These are phyloP conservation scores for Erigeron philadelphicus DNA, from an alignment of 140 eudicot genomes.

Conservation along the genomic window DNA sequence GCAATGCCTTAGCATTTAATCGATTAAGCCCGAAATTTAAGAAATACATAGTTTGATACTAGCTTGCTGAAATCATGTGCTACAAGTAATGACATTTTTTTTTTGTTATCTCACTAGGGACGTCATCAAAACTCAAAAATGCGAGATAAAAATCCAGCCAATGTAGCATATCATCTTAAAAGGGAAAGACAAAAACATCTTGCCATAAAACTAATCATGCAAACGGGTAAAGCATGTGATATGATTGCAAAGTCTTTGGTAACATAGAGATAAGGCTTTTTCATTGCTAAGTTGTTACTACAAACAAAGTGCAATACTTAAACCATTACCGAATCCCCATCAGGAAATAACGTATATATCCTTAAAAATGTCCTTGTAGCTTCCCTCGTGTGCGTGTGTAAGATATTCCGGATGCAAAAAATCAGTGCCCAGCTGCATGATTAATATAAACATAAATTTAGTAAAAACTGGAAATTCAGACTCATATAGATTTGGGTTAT, in stretches of 20 bases:
- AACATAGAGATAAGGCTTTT: background rate
- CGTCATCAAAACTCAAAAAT: no score
- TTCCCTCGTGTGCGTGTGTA: slow-evolving; percentile 12
- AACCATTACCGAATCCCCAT: background rate
- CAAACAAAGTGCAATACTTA: background rate
- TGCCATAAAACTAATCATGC: background rate
- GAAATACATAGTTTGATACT: no score
- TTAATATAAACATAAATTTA: background rate
- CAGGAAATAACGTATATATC: background rate
- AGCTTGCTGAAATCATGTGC: no score
- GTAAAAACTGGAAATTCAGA: background rate
- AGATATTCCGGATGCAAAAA: background rate
- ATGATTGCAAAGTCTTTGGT: background rate
- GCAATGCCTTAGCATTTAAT: no score
- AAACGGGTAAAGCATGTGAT: background rate
- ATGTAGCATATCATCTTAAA: background rate
- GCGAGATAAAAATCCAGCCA: background rate
- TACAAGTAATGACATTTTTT: no score
- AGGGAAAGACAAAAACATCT: background rate
- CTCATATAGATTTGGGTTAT: background rate
- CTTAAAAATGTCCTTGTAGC: background rate
- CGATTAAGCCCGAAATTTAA: no score
- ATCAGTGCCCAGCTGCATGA: background rate
- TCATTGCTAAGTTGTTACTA: background rate
- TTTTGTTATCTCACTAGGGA: no score